Base-by-base conservation (phyloP, 2,329 filamentous ascomycete genomes). In the Cladosporium sphaerospermum region DNA sequence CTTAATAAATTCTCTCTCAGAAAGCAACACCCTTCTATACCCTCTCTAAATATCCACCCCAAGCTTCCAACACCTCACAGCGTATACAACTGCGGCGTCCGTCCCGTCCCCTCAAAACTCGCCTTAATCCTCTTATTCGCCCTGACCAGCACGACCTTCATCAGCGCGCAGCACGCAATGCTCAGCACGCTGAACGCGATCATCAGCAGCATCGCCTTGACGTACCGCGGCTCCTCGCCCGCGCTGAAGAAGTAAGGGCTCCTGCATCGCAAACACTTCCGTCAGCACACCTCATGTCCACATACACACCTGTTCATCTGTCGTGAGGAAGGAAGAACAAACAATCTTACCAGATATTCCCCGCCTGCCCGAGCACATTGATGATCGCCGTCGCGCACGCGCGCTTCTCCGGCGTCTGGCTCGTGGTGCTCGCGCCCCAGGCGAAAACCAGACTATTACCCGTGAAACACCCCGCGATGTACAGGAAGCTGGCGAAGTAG, bases 241-340 rank as follows among this genome's bases (percentile, higher is more conserved):
- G 47, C 47, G 2, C 62, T 56, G 56, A 73, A 73, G 51, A 74
- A 68, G 48, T 72, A 75, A 1, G 71, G 71, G 1, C 65, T 70
- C 52, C 66, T 69, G 19, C 4, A 28, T 9, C 32, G 3, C 9
- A 13, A 9, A 9, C 2, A 32, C 2, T 7, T 7, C 36, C n/a
- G n/a, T 39, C 36, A 39, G 36, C 11, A n/a, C 36, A 3, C 13
- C 10, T n/a, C 36, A 39, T 14, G 2, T 16, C 36, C 8, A 11
- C 10, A n/a, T n/a, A 6, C 36, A 39, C n/a, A 14, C 36, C 36
- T 28, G 23, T 5, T 9, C 3, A 6, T 43, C 41, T 16, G 28
- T 11, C 16, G 13, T 42, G 4, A 7, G 23, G 7, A 5, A 7
- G 23, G 23, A 7, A 28, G 23, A 7, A 36, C 23, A 18, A 39